These are phyloP conservation scores for Annulohypoxylon nitens DNA, from an alignment of 495 filamentous ascomycete genomes.

Conservation along the genomic window DNA sequence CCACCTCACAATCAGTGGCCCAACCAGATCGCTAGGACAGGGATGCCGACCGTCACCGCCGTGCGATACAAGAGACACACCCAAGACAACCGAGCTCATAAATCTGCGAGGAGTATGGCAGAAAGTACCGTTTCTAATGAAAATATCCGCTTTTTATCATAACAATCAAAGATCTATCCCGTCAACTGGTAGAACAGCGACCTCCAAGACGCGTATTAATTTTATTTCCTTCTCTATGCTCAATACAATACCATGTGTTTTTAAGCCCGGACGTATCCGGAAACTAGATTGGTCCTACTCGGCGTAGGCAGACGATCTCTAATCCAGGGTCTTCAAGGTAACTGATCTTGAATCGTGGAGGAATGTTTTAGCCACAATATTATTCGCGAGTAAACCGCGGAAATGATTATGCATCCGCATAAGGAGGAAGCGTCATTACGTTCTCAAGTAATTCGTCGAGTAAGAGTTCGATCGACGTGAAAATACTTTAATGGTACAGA, in stretches of 20 bases:
- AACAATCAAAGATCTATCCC: neutral
- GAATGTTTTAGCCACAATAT: constrained; percentile 29
- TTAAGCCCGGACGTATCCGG: constrained; percentile 20
- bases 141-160: constrained; percentile 16
- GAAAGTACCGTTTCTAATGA: constrained; percentile 22
- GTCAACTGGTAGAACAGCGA: neutral
- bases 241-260: constrained; percentile 2
- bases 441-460: constrained; percentile 3
- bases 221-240: constrained; percentile 14
- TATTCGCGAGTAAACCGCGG: constrained; percentile 12
- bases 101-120: constrained; percentile 32
- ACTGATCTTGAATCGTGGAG: constrained; percentile 28
- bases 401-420: constrained; percentile 25
- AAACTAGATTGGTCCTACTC: constrained; percentile 10
- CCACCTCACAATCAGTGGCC: constrained; percentile 42
- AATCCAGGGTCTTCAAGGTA: constrained; percentile 24
- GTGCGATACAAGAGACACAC: constrained; percentile 46
- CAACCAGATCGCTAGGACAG: constrained; percentile 45
- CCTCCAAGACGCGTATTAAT: constrained; percentile 9
- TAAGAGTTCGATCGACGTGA: neutral
- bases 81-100: constrained; percentile 45
- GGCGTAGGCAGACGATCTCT: constrained; percentile 29
- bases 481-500: constrained; percentile 19
- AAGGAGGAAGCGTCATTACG: neutral
- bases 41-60: constrained; percentile 44